A percentile compares a stretch with the other conserved stretches of the same genome.
Evolutionary conservation across 1,284 basidiomycete genomes (phyloP).

Genomic region (Austroboletus niveus): DNA sequence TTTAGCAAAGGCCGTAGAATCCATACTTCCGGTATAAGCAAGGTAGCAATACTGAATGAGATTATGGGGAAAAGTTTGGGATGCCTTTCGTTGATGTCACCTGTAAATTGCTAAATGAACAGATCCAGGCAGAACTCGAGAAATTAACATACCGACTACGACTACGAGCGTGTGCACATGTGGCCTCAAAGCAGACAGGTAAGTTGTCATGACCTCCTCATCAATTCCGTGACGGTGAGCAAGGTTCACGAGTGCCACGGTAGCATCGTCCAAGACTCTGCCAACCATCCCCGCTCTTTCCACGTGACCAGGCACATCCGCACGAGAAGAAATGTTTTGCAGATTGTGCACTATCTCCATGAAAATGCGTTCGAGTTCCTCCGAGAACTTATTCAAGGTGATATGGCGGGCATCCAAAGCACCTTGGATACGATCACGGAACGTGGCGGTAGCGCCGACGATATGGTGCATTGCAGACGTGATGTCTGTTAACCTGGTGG

Average conservation of each 20-base stretch:
- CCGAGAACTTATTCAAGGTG: conserved; percentile 1
- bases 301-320: conserved; percentile 1
- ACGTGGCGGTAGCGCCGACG: conserved; percentile 7
- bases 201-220: background rate
- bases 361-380: conserved; percentile 6
- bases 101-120: conserved; percentile 1
- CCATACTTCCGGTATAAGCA: conserved; percentile 14
- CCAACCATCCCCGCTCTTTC: conserved; percentile 6
- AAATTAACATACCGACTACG: conserved; percentile 9
- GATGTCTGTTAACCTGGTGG: conserved; percentile 5
- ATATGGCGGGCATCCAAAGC: conserved; percentile 5
- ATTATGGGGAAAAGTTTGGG: conserved; percentile 10
- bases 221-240: background rate
- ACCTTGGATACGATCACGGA: conserved; percentile 5
- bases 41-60: background rate
- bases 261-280: conserved; percentile 5
- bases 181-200: background rate
- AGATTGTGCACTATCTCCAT: background rate
- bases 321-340: background rate
- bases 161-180: background rate
- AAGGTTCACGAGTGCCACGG: background rate
- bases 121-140: too few relatives aligned
- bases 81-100: conserved; percentile 14
- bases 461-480: conserved; percentile 7
- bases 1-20: conserved; percentile 11